Evolutionary conservation across 495 filamentous ascomycete species (phyloP), one percentile per base, ranked within the genome.

Genomic region (Clohesyomyces aquaticus): DNA sequence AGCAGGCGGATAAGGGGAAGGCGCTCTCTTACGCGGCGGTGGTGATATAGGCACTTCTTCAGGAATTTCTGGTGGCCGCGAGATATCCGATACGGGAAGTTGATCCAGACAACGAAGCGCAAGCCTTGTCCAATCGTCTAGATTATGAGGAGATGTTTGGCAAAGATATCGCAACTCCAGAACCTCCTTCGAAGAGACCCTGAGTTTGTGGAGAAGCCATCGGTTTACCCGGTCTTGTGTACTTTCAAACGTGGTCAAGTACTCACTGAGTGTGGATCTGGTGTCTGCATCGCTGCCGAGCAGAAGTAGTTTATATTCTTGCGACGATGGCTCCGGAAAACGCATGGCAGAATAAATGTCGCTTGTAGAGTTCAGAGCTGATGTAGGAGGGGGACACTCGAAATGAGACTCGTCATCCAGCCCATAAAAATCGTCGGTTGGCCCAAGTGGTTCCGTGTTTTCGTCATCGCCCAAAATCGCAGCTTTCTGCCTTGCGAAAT

Each of bases 181-280:
- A 4, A 65, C 48, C 28, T 68, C 66, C 26, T 19, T 28, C 1
- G 66, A 61, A 3, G 66, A 68, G 10, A 68, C 52, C 29, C 66
- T 18, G 25, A 68, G 61, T 42, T 68, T 64, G 52, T 68, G 66
- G 10, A 68, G 29, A 21, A 68, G 49, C 66, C 66, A 68, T 19
- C 32, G 46, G 32, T 68, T 68, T 19, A 68, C 55, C 8, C 66
- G 66, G 26, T 54, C 41, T 10, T 26, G 1, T 1, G 66, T 64
- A 27, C 66, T 68, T 16, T 61, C 51, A 41, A 68, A 68, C 3
- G 22, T 27, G 18, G 55, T 18, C 4, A 68, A 50, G 28, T 68
- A 68, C 11, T 68, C 66, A 47, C 66, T 68, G 0, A 68, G 45
- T 6, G 61, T 68, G 1, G 60, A 64, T 35, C 52, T 54, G 2